Conservation (phyloP, 495 filamentous ascomycete species). For the Lasiosphaeria ovina region DNA sequence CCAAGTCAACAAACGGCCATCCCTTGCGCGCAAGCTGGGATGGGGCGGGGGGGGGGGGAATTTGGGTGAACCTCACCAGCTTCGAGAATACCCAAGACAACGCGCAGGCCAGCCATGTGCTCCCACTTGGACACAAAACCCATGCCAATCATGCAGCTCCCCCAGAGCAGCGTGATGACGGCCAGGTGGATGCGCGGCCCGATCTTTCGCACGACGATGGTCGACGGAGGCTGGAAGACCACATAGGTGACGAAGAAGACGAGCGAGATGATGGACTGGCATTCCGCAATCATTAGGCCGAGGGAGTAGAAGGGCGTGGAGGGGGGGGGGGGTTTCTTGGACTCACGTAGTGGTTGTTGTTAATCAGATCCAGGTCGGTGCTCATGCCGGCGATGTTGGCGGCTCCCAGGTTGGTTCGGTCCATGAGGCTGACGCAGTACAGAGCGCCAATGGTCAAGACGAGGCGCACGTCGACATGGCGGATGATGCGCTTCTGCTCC, state of each 20-base stretch:
- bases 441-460: constrained; percentile 62
- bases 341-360: constrained; percentile 36
- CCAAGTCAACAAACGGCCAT: neutral
- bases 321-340: neutral
- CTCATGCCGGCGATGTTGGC: constrained; percentile 63
- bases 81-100: constrained; percentile 62
- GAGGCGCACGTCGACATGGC: constrained; percentile 60
- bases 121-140: constrained; percentile 56
- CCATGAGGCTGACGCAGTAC: constrained; percentile 67
- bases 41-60: too few species aligned
- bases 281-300: neutral
- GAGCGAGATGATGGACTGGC: constrained; percentile 58
- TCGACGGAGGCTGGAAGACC: constrained; percentile 59
- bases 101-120: constrained; percentile 51
- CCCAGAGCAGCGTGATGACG: constrained; percentile 52
- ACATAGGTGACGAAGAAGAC: constrained; percentile 69
- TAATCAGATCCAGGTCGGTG: constrained; percentile 49
- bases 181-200: constrained; percentile 58
- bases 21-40: neutral
- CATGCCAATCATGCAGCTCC: constrained; percentile 57
- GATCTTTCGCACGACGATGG: constrained; percentile 57
- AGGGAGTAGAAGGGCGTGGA: neutral
- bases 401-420: constrained; percentile 63
- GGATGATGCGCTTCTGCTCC: constrained; percentile 51
- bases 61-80: constrained; percentile 40